Base-by-base conservation (phyloP, 2,329 filamentous ascomycete species). In the Hortaea werneckii region DNA sequence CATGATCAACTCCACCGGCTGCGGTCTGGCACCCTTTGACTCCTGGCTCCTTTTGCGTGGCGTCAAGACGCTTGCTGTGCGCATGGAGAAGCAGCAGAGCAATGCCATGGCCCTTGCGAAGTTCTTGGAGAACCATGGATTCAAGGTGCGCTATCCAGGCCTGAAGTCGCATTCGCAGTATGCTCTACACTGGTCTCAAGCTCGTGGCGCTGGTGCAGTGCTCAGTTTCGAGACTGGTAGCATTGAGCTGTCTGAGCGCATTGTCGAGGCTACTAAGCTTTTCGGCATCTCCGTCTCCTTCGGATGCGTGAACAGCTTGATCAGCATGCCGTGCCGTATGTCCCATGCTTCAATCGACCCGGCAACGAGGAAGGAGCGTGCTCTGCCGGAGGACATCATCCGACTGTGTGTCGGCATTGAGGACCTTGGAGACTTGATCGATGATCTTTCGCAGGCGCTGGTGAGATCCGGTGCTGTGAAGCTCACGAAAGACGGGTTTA, bases 261-360 rank as follows among this genome's bases (percentile, higher is more conserved):
- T 98, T 58, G 92, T 98, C 5, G 92, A 96, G 69, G 86, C 85
- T 29, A 86, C 92, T 2, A 80, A 85, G 53, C 73, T 98, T 29
- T 98, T 87, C 82, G 88, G 85, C 30, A 98, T 98, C 57, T 94
- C 86, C 54, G 92, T 98, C 49, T 95, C 87, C 61, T 98, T 98
- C 64, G 92, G 92, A 41, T 96, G 92, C 65, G 92, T 98, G 54
- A 98, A 98, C 72, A 94, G 87, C 64, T 72, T 98, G 65, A 98
- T 98, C 67, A 95, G 89, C 71, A 95, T 98, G 90, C 90, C 92
- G 6, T 98, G 92, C 70, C 88, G 90, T 60, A 98, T 98, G 94
- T 96, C 90, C 68, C 92, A 98, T 68, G 92, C 92, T 35, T 95
- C 87, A 63, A 98, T 98, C 61, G 92, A 96, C 63, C 86, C 88